Base-by-base conservation (phyloP, 495 filamentous ascomycete species). In the Emericellopsis terricola region DNA sequence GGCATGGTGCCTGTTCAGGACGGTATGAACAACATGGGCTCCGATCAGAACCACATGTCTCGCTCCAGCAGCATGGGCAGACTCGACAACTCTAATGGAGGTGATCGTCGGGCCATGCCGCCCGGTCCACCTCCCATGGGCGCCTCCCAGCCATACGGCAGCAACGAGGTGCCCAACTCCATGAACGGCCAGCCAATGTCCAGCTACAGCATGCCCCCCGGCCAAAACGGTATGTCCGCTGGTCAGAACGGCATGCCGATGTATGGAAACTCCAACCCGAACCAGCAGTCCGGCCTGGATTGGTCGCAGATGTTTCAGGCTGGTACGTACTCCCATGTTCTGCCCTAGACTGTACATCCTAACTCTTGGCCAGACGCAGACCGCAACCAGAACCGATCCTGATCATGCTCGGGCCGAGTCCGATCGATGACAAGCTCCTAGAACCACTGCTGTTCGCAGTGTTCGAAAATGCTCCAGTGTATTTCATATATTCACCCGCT, bases 271-370 rank as follows among this genome's bases (percentile, higher is more conserved):
- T 54, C 56, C 27, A 51, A 51, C 47, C 47, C 55, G 51, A 49
- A 46, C 38, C 52, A 52, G 46, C 56, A 57, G 41, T 50, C 49
- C 39, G 44, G 49, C 43, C 49, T 72, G 57, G 74, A 80, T 53
- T 81, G 75, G 75, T 62, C 74, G 41, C 64, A 71, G 45, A 73
- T 79, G 66, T 81, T 77, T 63, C 74, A 77, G 62, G 57, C 72
- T 56, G 70, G 65, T 58, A 59, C 65, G 45, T 65, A 71, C 41
- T 59, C 73, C 52, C 57, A 64, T 47, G 73, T 69, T 55, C 65
- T 71, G 53, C 63, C 58, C 52, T 63, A 57, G 60, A 50, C 59
- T 40, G 71, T 68, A 51, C 68, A 67, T 53, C 62, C 73, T 55
- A 64, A 64, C n/a, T 54, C 41, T 53, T 55, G 51, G 49, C 51